Conservation (phyloP, 2,329 filamentous ascomycete genomes). For the Calonectria pseudoreteaudii region DNA sequence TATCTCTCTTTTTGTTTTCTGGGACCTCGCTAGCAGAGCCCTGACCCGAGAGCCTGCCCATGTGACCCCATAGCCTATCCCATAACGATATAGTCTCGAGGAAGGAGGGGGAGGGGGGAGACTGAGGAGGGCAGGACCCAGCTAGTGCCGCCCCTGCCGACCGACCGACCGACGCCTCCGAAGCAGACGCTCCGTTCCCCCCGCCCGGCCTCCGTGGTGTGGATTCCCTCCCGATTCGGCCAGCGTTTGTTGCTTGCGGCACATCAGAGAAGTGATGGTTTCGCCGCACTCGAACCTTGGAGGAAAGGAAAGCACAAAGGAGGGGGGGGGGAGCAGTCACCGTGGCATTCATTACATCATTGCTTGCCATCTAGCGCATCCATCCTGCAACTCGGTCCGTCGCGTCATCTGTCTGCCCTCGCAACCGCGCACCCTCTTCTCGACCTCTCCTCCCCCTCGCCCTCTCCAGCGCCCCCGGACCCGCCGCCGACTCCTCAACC, state of each 20-base stretch:
- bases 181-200: slow-evolving; percentile 15
- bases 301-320: background rate
- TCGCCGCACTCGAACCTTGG: background rate
- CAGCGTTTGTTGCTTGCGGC: background rate
- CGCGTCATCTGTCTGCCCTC: slow-evolving; percentile 12
- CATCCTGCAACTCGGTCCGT: background rate
- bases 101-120: background rate
- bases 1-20: background rate
- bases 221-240: background rate
- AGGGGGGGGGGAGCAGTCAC: background rate
- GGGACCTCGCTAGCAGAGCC: background rate
- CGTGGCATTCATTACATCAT: slow-evolving; percentile 10
- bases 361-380: background rate
- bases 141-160: background rate
- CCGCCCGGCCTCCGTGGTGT: slow-evolving; percentile 16
- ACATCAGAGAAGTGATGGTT: background rate
- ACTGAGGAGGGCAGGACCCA: background rate
- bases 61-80: background rate
- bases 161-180: slow-evolving; percentile 1
- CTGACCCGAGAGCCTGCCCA: background rate
- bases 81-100: background rate
- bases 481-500: slow-evolving; percentile 28
- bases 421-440: background rate
- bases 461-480: background rate
- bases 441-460: slow-evolving; percentile 7